Evolutionary conservation across 2,329 filamentous ascomycete species (phyloP).

Genomic region (Penicillium sp.): DNA sequence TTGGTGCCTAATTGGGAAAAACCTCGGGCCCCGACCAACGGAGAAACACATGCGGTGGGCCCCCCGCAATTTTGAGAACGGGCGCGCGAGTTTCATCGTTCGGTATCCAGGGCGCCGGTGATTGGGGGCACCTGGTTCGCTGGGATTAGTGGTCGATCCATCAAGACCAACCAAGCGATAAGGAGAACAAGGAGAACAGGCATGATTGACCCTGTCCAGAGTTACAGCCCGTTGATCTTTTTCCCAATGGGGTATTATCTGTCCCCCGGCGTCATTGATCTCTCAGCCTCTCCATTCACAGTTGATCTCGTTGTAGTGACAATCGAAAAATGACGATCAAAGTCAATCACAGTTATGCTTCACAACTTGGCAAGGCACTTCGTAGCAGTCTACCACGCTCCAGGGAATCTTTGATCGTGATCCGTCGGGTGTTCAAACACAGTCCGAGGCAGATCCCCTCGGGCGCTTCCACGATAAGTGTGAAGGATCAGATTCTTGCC

Average conservation of each 20-base stretch:
- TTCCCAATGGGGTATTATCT: background rate
- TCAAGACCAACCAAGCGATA: background rate
- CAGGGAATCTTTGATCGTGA: background rate
- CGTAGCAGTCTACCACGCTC: background rate
- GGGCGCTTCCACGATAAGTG: background rate
- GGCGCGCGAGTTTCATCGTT: background rate
- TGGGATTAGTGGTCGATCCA: background rate
- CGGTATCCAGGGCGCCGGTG: background rate
- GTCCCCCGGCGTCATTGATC: background rate
- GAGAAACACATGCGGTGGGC: constrained; percentile 11
- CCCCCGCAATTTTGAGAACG: background rate
- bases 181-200: background rate
- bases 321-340: no score
- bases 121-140: background rate
- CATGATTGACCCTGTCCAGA: background rate
- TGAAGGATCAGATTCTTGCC: background rate
- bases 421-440: background rate
- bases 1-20: background rate
- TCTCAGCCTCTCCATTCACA: background rate
- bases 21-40: constrained; percentile 13
- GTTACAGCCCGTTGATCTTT: background rate
- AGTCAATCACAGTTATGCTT: no score
- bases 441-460: background rate
- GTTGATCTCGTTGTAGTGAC: background rate
- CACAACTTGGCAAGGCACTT: background rate